Evolutionary conservation across 2,329 filamentous ascomycete genomes (phyloP).

Genomic region (Botrytis aclada): DNA sequence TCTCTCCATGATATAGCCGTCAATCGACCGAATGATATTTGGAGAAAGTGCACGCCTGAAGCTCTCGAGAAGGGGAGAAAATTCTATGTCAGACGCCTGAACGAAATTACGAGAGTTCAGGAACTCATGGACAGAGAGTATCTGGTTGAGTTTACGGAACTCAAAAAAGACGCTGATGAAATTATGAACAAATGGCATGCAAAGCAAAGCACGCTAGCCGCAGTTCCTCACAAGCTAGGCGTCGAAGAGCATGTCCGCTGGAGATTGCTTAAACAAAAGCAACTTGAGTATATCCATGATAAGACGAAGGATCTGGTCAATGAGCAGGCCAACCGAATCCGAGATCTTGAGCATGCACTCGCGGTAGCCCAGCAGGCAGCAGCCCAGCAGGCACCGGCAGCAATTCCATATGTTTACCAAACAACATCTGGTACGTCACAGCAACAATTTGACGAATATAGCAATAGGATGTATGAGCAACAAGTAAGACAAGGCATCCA

Average conservation of each 20-base stretch:
- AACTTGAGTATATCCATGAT: background rate
- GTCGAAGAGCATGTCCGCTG: background rate
- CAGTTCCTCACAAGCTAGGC: background rate
- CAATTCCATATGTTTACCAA: background rate
- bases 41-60: too few species aligned
- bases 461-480: background rate
- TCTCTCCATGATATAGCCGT: background rate
- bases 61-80: background rate
- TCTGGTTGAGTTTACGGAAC: background rate
- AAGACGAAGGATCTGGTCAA: background rate
- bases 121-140: background rate
- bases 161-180: background rate
- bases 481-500: background rate
- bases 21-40: background rate
- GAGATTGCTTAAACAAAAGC: background rate
- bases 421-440: background rate
- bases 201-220: background rate
- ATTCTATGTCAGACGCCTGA: background rate
- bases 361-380: background rate
- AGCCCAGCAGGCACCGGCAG: fast-evolving
- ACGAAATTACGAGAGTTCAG: background rate
- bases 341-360: background rate
- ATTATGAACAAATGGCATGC: background rate
- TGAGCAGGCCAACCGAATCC: background rate
- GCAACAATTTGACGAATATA: background rate